A percentile compares a stretch with the other conserved stretches of the same genome.
phyloP scores from a whole-genome alignment of 495 filamentous ascomycete species.

The Neurospora tetrasperma region DNA sequence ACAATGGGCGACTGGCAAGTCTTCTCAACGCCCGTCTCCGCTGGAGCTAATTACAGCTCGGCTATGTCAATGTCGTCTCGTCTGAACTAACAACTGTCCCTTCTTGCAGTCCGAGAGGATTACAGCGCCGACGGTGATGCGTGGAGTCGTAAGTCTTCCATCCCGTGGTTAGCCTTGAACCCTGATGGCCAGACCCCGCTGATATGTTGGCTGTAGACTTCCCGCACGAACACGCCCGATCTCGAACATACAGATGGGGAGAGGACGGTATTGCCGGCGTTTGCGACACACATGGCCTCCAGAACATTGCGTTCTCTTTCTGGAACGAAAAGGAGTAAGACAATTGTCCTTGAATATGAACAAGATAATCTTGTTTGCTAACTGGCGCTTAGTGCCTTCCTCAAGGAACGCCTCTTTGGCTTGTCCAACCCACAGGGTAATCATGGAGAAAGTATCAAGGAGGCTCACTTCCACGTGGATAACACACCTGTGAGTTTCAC shows the following conservation, averaged over 20 bases:
- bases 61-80: not conserved
- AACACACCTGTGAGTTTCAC: slow-evolving; percentile 59
- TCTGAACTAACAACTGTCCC: slow-evolving; percentile 11
- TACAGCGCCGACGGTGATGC: slow-evolving; percentile 81
- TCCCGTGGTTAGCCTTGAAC: not conserved
- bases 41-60: slow-evolving; percentile 1
- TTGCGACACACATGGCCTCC: slow-evolving; percentile 77
- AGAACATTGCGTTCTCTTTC: slow-evolving; percentile 91
- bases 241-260: slow-evolving; percentile 84
- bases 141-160: slow-evolving; percentile 69
- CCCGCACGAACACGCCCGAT: slow-evolving; percentile 81
- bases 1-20: slow-evolving; percentile 81
- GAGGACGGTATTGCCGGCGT: slow-evolving; percentile 97
- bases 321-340: slow-evolving; percentile 94
- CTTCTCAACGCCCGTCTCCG: not conserved
- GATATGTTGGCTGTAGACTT: slow-evolving; percentile 53
- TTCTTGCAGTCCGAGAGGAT: slow-evolving; percentile 72
- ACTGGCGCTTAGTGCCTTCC: slow-evolving; percentile 53
- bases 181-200: not conserved
- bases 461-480: slow-evolving; percentile 91
- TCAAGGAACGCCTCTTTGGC: slow-evolving; percentile 92
- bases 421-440: slow-evolving; percentile 93
- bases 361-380: not conserved
- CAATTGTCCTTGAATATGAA: not conserved
- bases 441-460: slow-evolving; percentile 93